These are phyloP conservation scores for Zymoseptoria crescenta DNA, from an alignment of 2,329 filamentous ascomycete genomes.

Conservation along the genomic window DNA sequence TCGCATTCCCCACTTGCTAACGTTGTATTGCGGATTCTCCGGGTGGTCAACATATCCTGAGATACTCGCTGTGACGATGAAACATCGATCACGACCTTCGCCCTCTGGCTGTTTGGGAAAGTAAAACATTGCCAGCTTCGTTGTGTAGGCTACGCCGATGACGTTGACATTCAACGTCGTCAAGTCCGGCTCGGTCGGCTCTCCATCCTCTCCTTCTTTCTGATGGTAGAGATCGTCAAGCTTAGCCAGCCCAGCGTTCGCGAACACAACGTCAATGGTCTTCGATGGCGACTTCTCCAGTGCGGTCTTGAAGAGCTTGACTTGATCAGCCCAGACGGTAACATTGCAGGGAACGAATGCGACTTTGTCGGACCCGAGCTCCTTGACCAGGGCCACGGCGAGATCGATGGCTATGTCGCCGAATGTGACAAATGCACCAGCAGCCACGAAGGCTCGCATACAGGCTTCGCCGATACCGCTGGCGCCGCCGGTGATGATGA, in stretches of 20 bases:
- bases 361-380: slow-evolving; percentile 25
- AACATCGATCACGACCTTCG: slow-evolving; percentile 37
- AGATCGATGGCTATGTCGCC: slow-evolving; percentile 26
- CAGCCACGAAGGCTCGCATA: slow-evolving; percentile 25
- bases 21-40: slow-evolving; percentile 32
- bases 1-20: slow-evolving; percentile 35
- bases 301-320: slow-evolving; percentile 25
- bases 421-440: slow-evolving; percentile 31
- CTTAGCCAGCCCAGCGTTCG: slow-evolving; percentile 24
- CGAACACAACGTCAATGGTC: slow-evolving; percentile 23
- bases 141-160: slow-evolving; percentile 22
- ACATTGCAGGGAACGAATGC: slow-evolving; percentile 27
- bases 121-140: slow-evolving; percentile 35
- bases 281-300: slow-evolving; percentile 14
- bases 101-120: slow-evolving; percentile 27
- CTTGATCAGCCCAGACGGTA: slow-evolving; percentile 25
- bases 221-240: slow-evolving; percentile 18
- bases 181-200: slow-evolving; percentile 22
- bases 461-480: slow-evolving; percentile 32
- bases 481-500: slow-evolving; percentile 44
- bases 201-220: slow-evolving; percentile 9
- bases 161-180: slow-evolving; percentile 19
- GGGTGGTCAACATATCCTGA: slow-evolving; percentile 43
- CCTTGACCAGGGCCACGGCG: slow-evolving; percentile 23
- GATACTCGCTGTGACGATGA: slow-evolving; percentile 45